phyloP scores from a whole-genome alignment of 495 filamentous ascomycete genomes.

The Jackrogersella minutella region DNA sequence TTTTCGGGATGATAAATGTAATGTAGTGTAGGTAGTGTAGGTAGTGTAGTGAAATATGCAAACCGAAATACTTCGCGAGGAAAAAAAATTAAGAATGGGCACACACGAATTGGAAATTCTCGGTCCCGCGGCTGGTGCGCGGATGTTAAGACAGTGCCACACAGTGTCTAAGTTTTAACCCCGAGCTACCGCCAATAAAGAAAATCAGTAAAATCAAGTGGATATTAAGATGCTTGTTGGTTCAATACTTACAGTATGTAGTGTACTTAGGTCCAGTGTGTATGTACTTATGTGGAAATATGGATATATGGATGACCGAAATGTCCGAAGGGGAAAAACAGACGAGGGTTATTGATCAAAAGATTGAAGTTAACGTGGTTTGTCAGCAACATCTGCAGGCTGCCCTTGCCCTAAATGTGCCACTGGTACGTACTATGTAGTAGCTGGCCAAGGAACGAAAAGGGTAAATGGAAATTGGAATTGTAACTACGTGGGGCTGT shows the following conservation, averaged over 20 bases:
- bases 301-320: conserved; percentile 26
- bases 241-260: conserved; percentile 7
- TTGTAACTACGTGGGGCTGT: conserved; percentile 5
- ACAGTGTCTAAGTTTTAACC: conserved; percentile 26
- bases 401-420: conserved; percentile 32
- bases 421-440: conserved; percentile 7
- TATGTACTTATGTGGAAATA: too few relatives aligned
- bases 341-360: conserved; percentile 23
- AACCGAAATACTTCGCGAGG: conserved; percentile 15
- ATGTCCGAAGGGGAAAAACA: conserved; percentile 31
- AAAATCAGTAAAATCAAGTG: conserved; percentile 8
- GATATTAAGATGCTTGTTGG: conserved; percentile 20
- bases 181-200: conserved; percentile 20
- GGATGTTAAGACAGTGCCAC: conserved; percentile 15
- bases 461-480: conserved; percentile 33
- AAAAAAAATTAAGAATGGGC: conserved; percentile 14
- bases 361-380: conserved; percentile 22
- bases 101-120: background rate
- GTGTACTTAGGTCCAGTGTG: background rate
- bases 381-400: conserved; percentile 40
- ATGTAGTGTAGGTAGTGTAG: too few relatives aligned
- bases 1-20: background rate
- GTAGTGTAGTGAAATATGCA: too few relatives aligned
- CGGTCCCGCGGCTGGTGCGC: conserved; percentile 37
- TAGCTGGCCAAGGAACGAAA: conserved; percentile 14